These are phyloP conservation scores for Medicago ruthenica DNA, from an alignment of 306 rosid species.

Conservation along the genomic window DNA sequence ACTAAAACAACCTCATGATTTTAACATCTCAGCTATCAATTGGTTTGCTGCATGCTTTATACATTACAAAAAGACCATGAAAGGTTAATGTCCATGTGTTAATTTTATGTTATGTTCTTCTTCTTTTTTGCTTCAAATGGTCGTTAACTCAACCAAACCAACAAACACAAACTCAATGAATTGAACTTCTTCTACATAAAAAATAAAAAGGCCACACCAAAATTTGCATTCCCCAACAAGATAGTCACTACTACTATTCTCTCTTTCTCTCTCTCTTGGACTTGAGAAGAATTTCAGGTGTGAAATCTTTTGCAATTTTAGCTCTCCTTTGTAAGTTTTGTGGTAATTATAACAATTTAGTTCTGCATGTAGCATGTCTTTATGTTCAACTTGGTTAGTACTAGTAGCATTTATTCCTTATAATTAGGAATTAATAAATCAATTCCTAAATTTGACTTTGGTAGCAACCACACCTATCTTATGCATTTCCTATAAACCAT, in stretches of 20 bases:
- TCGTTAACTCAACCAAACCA: constrained; percentile 39
- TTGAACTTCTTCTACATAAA: constrained; percentile 40
- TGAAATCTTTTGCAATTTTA: constrained; percentile 36
- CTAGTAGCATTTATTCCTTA: constrained; percentile 6
- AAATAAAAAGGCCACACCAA: constrained; percentile 53
- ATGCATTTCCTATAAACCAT: not conserved
- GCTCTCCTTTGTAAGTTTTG: constrained; percentile 39
- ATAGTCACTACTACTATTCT: not conserved
- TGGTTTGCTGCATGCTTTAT: constrained; percentile 1
- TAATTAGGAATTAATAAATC: not conserved
- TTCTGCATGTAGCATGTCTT: not conserved
- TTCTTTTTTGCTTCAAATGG: constrained; percentile 50
- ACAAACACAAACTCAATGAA: constrained; percentile 35
- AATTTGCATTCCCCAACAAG: constrained; percentile 41
- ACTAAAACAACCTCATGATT: constrained; percentile 45
- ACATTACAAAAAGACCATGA: constrained; percentile 1
- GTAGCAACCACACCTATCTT: constrained; percentile 3
- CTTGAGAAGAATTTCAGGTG: not conserved
- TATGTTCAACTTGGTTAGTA: no score
- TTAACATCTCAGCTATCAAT: constrained; percentile 38
- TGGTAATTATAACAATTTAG: not conserved
- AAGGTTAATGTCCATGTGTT: constrained; percentile 1
- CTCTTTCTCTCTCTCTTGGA: not conserved
- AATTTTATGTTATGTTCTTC: constrained; percentile 11
- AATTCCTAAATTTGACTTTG: not conserved